Conservation (phyloP, 2,329 filamentous ascomycete genomes). For the Fusarium hainanense region DNA sequence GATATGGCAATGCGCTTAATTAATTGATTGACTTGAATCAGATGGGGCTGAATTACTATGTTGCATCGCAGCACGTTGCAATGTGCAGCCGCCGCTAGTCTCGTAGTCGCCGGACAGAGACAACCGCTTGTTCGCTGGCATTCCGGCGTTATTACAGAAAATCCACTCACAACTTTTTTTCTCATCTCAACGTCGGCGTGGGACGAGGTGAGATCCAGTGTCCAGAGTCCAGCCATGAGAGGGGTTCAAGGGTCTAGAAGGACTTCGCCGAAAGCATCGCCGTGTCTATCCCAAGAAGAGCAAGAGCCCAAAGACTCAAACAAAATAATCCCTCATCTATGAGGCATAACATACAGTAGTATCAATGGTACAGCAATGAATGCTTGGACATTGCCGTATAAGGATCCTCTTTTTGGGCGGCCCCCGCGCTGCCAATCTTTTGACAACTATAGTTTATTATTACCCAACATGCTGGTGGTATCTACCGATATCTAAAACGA, state of each 20-base stretch:
- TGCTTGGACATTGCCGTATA: background rate
- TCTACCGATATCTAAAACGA: slow-evolving; percentile 35
- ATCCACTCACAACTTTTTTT: slow-evolving; percentile 29
- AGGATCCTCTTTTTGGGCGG: slow-evolving; percentile 19
- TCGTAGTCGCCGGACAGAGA: slow-evolving; percentile 31
- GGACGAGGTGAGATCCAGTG: background rate
- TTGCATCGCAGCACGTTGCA: slow-evolving; percentile 31
- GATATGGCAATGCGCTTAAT: slow-evolving; percentile 17
- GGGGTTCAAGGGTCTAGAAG: slow-evolving; percentile 37
- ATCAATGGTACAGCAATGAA: background rate
- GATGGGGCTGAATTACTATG: slow-evolving; percentile 27
- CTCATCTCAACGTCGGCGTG: slow-evolving; percentile 18
- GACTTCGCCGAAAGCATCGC: slow-evolving; percentile 35
- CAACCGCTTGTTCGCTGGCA: slow-evolving; percentile 34
- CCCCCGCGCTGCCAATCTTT: slow-evolving; percentile 31
- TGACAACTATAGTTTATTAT: slow-evolving; percentile 13
- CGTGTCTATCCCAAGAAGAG: slow-evolving; percentile 42
- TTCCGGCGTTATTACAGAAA: slow-evolving; percentile 39
- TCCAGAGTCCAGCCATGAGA: slow-evolving; percentile 33
- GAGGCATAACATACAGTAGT: slow-evolving; percentile 6
- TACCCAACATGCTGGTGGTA: slow-evolving; percentile 35
- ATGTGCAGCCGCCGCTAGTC: slow-evolving; percentile 30
- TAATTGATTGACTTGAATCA: background rate
- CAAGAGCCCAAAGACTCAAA: slow-evolving; percentile 32
- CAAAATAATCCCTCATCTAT: slow-evolving; percentile 38